Base-by-base conservation (phyloP, 805 yeast species). In the Candida multigemmis region DNA sequence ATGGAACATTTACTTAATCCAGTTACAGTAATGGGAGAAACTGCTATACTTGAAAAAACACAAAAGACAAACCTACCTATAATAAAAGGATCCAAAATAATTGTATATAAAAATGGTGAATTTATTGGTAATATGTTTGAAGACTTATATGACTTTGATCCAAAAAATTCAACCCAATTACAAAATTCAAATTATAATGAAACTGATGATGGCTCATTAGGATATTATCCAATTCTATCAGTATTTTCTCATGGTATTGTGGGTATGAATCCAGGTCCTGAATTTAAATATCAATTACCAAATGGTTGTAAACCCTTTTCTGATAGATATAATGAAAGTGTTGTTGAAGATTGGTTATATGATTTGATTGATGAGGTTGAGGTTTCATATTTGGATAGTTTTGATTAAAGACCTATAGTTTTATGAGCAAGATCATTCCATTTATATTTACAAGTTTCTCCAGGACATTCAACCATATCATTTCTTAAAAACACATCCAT, bases 191-290 rank as follows among this genome's bases (percentile, higher is more conserved):
- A 48, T 24, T 56, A 54, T 37, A 38, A 45, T 25, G 39, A 62
- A 46, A 43, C 71, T 41, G 93, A 91, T 47, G 96, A 91, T 46
- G 94, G 94, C 1, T 59, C 73, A 22, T 54, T 85, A 29, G 98
- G 97, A 0, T 91, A 91, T 48, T 91, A 77, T 53, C 97, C 98
- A 2, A 83, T 86, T 59, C 65, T 84, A 18, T 81, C 94, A 29
- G 81, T 80, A 14, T 91, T 73, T 46, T 74, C 73, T 37, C 79
- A 79, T 3, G 97, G 97, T 0, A 57, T 68, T 7, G 94, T 83
- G 4, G 60, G 69, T 33, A 49, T 89, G 31, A 75, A 81, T 36
- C 64, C 84, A 3, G 81, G 86, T 0, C 79, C 84, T 0, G 61
- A 74, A 8, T 68, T 86, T 39, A 60, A 62, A 34, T 61, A 41